phyloP scores from a whole-genome alignment of 768 basidiomycete genomes.

The Macrolepiota dolichaula region DNA sequence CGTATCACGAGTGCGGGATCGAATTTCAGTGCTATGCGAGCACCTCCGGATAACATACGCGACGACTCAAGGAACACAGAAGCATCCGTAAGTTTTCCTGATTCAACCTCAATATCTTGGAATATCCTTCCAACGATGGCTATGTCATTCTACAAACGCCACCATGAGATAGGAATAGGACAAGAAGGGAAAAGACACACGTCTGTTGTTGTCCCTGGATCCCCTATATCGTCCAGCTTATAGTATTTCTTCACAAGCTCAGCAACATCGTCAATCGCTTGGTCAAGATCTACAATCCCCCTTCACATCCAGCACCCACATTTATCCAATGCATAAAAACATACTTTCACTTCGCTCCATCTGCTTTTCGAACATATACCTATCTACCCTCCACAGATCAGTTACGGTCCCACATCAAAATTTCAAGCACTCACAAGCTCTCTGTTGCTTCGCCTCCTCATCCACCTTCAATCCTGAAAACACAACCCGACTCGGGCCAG shows the following conservation, averaged over 20 bases:
- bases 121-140: conserved; percentile 73
- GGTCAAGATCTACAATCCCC: conserved; percentile 63
- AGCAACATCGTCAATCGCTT: conserved; percentile 82
- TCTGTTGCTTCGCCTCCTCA: conserved; percentile 35
- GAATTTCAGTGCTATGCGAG: conserved; percentile 70
- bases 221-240: conserved; percentile 68
- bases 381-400: conserved; percentile 41
- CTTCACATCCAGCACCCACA: conserved; percentile 3
- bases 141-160: conserved; percentile 49
- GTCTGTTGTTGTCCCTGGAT: conserved; percentile 51
- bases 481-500: conserved; percentile 24
- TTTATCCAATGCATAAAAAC: conserved; percentile 4
- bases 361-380: conserved; percentile 94
- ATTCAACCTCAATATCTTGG: conserved; percentile 58
- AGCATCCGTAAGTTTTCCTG: conserved; percentile 69
- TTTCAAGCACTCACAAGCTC: conserved; percentile 52
- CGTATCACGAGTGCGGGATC: conserved; percentile 62
- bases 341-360: conserved; percentile 80
- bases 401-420: neutral
- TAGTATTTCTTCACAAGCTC: conserved; percentile 72
- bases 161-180: conserved; percentile 7
- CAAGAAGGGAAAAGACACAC: conserved; percentile 25
- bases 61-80: conserved; percentile 83
- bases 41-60: conserved; percentile 65
- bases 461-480: conserved; percentile 40